phyloP scores from a whole-genome alignment of 1,284 basidiomycete genomes.

The Ganoderma meredithae region DNA sequence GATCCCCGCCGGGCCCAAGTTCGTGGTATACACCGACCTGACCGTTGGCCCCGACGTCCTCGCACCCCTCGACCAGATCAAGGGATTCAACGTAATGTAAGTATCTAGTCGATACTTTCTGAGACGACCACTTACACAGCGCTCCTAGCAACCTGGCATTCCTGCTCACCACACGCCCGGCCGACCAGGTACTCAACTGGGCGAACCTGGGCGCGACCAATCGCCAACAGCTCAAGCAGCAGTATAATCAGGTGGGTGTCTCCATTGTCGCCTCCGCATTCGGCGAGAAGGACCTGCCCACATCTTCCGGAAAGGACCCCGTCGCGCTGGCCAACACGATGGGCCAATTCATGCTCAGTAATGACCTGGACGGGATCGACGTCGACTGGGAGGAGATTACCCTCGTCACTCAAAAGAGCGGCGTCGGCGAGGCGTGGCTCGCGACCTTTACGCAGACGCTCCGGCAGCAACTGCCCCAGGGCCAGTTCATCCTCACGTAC shows the following conservation, averaged over 20 bases:
- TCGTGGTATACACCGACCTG: constrained; percentile 14
- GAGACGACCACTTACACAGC: not conserved
- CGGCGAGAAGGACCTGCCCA: constrained; percentile 59
- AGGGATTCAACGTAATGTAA: constrained; percentile 30
- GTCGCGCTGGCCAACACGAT: constrained; percentile 51
- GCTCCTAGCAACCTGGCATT: constrained; percentile 23
- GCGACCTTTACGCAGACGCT: constrained; percentile 51
- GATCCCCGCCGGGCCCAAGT: constrained; percentile 12
- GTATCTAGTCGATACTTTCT: not conserved
- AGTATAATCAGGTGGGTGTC: constrained; percentile 54
- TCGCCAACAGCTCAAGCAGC: constrained; percentile 46
- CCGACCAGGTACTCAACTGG: constrained; percentile 22
- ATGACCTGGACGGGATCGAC: constrained; percentile 61
- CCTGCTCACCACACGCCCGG: constrained; percentile 20
- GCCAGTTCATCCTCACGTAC: constrained; percentile 47
- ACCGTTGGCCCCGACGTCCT: constrained; percentile 16
- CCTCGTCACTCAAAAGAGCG: constrained; percentile 46
- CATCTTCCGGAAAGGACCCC: constrained; percentile 49
- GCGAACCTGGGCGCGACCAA: constrained; percentile 23
- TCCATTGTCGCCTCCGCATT: constrained; percentile 58
- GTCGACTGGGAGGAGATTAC: constrained; percentile 63
- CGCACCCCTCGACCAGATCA: constrained; percentile 24
- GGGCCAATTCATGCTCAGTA: constrained; percentile 45
- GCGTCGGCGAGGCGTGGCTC: constrained; percentile 50
- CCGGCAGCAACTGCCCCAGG: constrained; percentile 42